Conservation (phyloP, 225 moss, liverwort and hornwort genomes). For the Thuidium tamariscinum region DNA sequence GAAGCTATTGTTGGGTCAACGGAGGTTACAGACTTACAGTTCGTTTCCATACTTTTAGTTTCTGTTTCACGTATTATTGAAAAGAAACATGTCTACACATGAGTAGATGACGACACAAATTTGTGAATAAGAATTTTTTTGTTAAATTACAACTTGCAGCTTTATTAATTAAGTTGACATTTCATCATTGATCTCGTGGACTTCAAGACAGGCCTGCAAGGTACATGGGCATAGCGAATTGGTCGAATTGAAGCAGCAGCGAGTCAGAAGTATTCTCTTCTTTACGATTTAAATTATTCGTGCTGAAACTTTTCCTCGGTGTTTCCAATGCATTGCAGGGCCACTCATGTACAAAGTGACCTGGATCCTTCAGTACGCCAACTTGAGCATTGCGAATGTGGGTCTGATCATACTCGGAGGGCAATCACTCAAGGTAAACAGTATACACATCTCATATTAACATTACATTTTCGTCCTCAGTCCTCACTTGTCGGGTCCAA, state of each 20-base stretch:
- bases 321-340: neutral
- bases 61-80: neutral
- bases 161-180: too few species aligned
- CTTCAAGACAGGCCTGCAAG: neutral
- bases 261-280: neutral
- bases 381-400: constrained; percentile 31
- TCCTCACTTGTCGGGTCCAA: neutral
- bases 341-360: constrained; percentile 13
- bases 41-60: neutral
- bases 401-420: constrained; percentile 32
- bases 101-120: neutral
- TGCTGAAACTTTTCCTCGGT: neutral
- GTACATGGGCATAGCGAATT: neutral
- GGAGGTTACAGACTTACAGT: too few species aligned
- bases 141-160: neutral
- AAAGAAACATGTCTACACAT: neutral
- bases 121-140: neutral
- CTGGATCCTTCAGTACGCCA: constrained; percentile 19
- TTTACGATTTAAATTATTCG: neutral
- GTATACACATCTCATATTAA: neutral
- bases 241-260: too few species aligned
- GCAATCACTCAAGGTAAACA: constrained; percentile 28
- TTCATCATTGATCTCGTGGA: neutral
- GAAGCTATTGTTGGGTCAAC: neutral
- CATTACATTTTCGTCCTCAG: neutral